phyloP scores from a whole-genome alignment of 2,329 filamentous ascomycete genomes.

The Tolypocladium ovalisporum region DNA sequence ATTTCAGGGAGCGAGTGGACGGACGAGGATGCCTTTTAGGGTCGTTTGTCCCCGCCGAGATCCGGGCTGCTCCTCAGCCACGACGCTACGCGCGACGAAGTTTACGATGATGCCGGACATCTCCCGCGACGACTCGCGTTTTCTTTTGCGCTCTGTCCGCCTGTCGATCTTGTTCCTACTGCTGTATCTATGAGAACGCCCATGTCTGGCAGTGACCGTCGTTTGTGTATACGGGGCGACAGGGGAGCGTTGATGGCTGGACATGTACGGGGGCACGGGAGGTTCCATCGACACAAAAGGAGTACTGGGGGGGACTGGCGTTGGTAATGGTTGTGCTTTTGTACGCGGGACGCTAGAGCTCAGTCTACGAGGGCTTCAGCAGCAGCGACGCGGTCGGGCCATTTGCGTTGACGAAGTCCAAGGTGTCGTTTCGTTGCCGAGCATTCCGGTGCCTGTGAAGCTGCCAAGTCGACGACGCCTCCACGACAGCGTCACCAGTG shows the following conservation, averaged over 20 bases:
- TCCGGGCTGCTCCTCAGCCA: not conserved
- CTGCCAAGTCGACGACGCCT: too few species aligned
- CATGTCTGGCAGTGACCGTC: not conserved
- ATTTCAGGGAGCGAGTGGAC: slow-evolving; percentile 58
- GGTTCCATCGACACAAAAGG: too few species aligned
- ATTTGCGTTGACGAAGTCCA: not conserved
- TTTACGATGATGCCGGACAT: slow-evolving; percentile 6
- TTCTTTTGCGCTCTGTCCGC: not conserved
- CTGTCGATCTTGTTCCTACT: not conserved
- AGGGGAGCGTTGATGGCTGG: not conserved
- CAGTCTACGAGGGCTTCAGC: not conserved
- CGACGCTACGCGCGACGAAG: not conserved
- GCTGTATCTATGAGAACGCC: not conserved
- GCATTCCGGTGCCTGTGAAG: not conserved
- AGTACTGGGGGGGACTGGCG: not conserved
- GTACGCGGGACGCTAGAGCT: slow-evolving; percentile 1
- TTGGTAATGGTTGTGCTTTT: not conserved
- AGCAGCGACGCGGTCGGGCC: not conserved
- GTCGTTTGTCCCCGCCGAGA: not conserved
- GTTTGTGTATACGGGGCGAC: not conserved
- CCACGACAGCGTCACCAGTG: not conserved
- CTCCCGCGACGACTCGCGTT: slow-evolving; percentile 1
- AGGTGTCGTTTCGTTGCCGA: not conserved
- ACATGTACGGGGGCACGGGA: not conserved
- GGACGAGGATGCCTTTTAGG: slow-evolving; percentile 49